These are phyloP conservation scores for Penicillium janthinellum DNA, from an alignment of 2,329 filamentous ascomycete species.

Conservation along the genomic window DNA sequence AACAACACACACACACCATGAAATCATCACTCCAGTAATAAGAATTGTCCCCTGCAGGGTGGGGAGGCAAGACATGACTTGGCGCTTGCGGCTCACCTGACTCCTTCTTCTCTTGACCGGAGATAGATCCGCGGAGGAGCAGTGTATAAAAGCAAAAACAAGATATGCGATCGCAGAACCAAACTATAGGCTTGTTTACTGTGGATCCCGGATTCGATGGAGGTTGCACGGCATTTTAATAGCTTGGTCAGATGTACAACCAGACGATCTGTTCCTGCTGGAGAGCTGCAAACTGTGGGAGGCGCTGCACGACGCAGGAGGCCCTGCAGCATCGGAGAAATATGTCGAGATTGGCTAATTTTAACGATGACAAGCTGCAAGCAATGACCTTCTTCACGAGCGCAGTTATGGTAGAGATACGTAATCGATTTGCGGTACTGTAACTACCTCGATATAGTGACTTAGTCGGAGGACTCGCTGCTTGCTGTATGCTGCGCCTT, in stretches of 20 bases:
- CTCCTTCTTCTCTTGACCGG: neutral
- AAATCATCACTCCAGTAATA: neutral
- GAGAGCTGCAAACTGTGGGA: neutral
- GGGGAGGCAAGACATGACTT: neutral
- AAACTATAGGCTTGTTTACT: neutral
- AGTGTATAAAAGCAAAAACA: neutral
- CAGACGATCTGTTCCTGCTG: neutral
- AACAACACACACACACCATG: neutral
- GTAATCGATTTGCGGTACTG: neutral
- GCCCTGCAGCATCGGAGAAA: conserved; percentile 16
- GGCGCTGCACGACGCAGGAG: conserved; percentile 20
- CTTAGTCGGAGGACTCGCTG: neutral
- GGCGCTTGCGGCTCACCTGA: neutral
- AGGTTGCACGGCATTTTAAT: conserved; percentile 1
- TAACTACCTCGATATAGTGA: neutral
- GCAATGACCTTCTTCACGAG: conserved; percentile 7
- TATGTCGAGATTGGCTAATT: conserved; percentile 8
- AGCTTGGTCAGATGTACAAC: neutral
- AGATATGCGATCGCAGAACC: neutral
- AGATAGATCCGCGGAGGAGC: neutral
- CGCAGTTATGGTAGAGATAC: neutral
- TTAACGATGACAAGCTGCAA: conserved; percentile 5
- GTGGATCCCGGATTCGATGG: neutral
- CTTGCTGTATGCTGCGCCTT: conserved; percentile 3
- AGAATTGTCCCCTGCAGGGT: neutral